Evolutionary conservation across 2,329 filamentous ascomycete genomes (phyloP), one percentile per base, ranked within the genome.

Genomic region (Domatiomyces globalis): DNA sequence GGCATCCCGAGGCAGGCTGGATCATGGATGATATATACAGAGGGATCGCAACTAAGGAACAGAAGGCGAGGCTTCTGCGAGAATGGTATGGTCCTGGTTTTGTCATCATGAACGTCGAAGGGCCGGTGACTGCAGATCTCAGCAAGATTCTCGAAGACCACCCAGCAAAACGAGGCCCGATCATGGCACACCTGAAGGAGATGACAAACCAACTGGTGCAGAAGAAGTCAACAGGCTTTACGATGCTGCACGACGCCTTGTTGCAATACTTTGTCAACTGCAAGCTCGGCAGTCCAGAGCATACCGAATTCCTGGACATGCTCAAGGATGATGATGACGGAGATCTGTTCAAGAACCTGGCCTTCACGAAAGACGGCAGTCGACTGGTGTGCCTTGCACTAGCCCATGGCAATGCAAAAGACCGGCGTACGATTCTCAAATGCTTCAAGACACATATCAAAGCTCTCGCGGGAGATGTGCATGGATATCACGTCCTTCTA

Each of bases 51-150:
- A 92, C 85, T 19, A 81, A 83, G 63, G 77, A 86, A 60, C 92
- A 98, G 66, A 95, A 90, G 70, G 83, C 84, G 33, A 79, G 79
- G 46, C 75, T 98, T 54, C 75, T 98, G 53, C 78, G 89, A 49
- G 92, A 98, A 68, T 98, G 92, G 88, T 98, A 95, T 66, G 92
- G 92, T 1, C 78, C 90, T 0, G 92, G 96, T 64, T 98, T 94
- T 64, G 65, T 72, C 1, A 47, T 36, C 17, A 36, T 51, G 15
- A 51, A 51, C 22, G 46, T 27, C 5, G 49, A 52, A 17, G 45
- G 54, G 15, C 27, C 27, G 5, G 54, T 54, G 4, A 74, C 75
- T 4, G 76, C 80, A 3, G 86, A 94, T 46, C 76, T 98, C 20
- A 76, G 79, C 42, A 69, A 78, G 55, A 92, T 98, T 49, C 70